Evolutionary conservation across 2,329 filamentous ascomycete genomes (phyloP).

Genomic region (Aspergillus cejpii): DNA sequence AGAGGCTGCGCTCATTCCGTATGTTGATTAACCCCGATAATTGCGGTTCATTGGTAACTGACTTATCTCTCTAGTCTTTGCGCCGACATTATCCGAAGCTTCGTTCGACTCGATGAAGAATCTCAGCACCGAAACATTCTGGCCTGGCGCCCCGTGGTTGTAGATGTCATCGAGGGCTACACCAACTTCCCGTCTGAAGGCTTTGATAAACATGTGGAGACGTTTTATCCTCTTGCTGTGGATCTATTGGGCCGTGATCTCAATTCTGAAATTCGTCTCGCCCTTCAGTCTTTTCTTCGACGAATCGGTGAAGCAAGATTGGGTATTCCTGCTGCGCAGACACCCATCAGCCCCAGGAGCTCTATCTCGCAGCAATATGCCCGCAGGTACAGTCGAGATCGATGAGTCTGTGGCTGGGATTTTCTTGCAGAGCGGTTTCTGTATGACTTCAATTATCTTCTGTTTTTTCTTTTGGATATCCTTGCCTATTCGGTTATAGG

Average conservation of each 20-base stretch:
- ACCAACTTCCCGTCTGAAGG: constrained; percentile 71
- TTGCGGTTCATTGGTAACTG: constrained; percentile 16
- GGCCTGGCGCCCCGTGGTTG: constrained; percentile 94
- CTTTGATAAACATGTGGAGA: constrained; percentile 70
- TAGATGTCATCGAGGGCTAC: constrained; percentile 93
- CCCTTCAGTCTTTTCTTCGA: constrained; percentile 69
- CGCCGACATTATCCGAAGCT: constrained; percentile 84
- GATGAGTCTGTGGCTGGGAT: constrained; percentile 10
- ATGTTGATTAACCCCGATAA: constrained; percentile 26
- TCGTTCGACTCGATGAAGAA: constrained; percentile 83
- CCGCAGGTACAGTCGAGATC: constrained; percentile 27
- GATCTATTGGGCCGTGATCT: constrained; percentile 79
- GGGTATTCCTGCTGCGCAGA: constrained; percentile 38
- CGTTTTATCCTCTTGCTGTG: constrained; percentile 80
- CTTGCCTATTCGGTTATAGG: constrained; percentile 20
- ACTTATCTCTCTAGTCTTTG: constrained; percentile 54
- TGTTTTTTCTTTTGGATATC: constrained; percentile 27
- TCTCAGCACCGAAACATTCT: constrained; percentile 95
- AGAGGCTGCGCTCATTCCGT: constrained; percentile 82
- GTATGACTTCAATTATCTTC: constrained; percentile 8
- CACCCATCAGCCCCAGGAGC: constrained; percentile 31
- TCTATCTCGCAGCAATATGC: constrained; percentile 30
- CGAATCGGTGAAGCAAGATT: constrained; percentile 72
- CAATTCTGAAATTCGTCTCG: constrained; percentile 67
- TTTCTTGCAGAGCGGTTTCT: constrained; percentile 1